phyloP scores from a whole-genome alignment of 768 basidiomycete genomes.

The Megacollybia marginata region DNA sequence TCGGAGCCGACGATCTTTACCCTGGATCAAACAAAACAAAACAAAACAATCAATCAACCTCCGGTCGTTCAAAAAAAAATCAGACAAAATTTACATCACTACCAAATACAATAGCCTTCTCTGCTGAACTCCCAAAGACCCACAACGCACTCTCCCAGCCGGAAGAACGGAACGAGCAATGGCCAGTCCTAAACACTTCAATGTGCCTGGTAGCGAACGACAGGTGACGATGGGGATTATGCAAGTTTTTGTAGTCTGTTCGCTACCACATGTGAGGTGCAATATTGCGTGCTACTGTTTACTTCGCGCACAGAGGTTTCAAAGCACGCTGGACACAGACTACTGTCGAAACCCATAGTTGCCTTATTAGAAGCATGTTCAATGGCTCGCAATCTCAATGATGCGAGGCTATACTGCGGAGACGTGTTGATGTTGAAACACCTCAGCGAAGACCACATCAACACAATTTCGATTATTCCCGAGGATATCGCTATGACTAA shows the following conservation, averaged over 20 bases:
- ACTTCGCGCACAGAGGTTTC: neutral
- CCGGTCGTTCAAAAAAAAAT: too few relatives aligned
- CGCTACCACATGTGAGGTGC: slow-evolving; percentile 2
- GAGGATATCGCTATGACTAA: slow-evolving; percentile 2
- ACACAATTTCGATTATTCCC: neutral
- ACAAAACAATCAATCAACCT: too few relatives aligned
- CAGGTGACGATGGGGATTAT: neutral
- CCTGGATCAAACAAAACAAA: too few relatives aligned
- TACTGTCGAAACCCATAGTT: slow-evolving; percentile 1
- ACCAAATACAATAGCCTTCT: neutral
- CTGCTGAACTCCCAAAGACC: slow-evolving; percentile 1
- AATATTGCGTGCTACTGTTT: neutral
- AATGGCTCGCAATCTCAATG: slow-evolving; percentile 9
- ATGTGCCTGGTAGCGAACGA: neutral
- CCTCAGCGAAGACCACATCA: neutral
- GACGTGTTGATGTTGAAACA: slow-evolving; percentile 5
- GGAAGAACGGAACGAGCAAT: slow-evolving; percentile 8
- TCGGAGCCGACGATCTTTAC: too few relatives aligned
- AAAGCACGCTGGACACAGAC: slow-evolving; percentile 5
- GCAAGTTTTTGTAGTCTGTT: neutral
- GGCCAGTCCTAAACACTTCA: neutral
- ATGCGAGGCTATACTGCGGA: slow-evolving; percentile 7
- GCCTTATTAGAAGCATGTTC: slow-evolving; percentile 8
- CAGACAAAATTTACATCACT: neutral
- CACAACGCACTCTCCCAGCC: slow-evolving; percentile 7